Base-by-base conservation (phyloP, 2,329 filamentous ascomycete genomes). In the Cladosporium sp. region DNA sequence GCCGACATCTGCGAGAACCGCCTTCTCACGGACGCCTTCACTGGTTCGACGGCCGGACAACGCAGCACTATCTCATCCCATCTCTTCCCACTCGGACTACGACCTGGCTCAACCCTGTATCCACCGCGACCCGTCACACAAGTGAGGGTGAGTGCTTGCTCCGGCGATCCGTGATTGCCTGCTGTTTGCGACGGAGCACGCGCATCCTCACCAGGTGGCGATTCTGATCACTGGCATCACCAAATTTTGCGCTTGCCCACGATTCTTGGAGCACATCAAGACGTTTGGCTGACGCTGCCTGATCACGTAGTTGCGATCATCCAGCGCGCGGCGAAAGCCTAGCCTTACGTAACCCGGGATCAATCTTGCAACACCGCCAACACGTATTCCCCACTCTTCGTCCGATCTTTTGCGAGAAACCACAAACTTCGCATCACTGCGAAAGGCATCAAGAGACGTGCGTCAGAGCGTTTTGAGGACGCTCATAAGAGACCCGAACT, bases 361-460 rank as follows among this genome's bases (percentile, higher is more conserved):
- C 48, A 9, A 16, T 35, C 40, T 43, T 14, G 22, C 10, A 50
- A 43, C 48, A 64, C 64, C 64, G 63, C 61, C 60, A 67, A 50
- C 53, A 66, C 63, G 83, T 83, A 86, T 83, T 87, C 83, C 60
- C 82, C 82, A 72, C 79, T 86, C 63, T 84, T 86, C 70, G 74
- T 84, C 69, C 78, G 81, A 67, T 70, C 62, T 58, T 68, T 61
- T 64, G 74, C 72, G 51, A 72, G 68, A 56, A 73, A 74, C 62
- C 70, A 75, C 64, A 72, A 75, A 56, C 68, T 76, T 35, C 64
- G 66, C 34, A 69, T 71, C 49, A 69, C 69, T 31, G 68, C 72
- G 52, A 74, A 70, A 58, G 70, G 66, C 22, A 71, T 77, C 59
- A 72, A 71, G 58, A 73, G 69, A 59, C 68, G 74, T 54, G 68